Evolutionary conservation across 2,329 filamentous ascomycete species (phyloP).

Genomic region (Harringtonia aguacate): DNA sequence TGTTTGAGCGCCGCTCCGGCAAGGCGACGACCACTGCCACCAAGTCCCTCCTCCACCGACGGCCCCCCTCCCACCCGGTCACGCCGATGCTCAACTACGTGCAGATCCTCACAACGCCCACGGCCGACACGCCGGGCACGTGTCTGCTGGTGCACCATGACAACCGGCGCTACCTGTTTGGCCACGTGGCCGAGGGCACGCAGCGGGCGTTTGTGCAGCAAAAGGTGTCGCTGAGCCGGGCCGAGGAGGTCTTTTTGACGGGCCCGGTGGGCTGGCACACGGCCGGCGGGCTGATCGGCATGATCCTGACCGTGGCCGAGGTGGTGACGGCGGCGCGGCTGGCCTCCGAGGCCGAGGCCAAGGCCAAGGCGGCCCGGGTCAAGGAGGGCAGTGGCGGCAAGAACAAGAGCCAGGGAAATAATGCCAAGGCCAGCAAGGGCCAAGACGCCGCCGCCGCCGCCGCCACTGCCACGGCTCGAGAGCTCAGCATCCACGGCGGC

Average conservation of each 20-base stretch:
- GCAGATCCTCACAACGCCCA: conserved; percentile 71
- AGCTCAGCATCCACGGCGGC: conserved; percentile 63
- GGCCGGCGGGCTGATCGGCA: conserved; percentile 72
- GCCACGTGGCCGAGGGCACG: conserved; percentile 70
- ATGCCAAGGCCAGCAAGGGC: not conserved
- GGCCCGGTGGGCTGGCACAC: conserved; percentile 67
- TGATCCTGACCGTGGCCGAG: conserved; percentile 77
- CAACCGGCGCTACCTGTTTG: conserved; percentile 74
- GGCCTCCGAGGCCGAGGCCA: conserved; percentile 25
- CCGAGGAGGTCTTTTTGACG: conserved; percentile 72
- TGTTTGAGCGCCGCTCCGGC: not conserved
- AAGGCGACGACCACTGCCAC: not conserved
- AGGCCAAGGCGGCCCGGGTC: conserved; percentile 16
- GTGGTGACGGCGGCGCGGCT: conserved; percentile 37
- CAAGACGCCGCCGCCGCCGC: not conserved
- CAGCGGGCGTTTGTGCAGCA: conserved; percentile 67
- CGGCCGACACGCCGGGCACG: conserved; percentile 78
- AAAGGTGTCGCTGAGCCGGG: conserved; percentile 51
- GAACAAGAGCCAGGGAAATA: conserved; percentile 1
- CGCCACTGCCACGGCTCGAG: not conserved
- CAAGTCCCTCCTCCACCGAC: not conserved
- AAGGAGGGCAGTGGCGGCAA: not conserved
- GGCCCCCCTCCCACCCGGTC: not conserved
- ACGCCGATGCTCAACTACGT: conserved; percentile 58
- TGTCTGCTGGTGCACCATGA: conserved; percentile 71